Base-by-base conservation (phyloP, 2,329 filamentous ascomycete genomes). In the Claviceps purpurea region DNA sequence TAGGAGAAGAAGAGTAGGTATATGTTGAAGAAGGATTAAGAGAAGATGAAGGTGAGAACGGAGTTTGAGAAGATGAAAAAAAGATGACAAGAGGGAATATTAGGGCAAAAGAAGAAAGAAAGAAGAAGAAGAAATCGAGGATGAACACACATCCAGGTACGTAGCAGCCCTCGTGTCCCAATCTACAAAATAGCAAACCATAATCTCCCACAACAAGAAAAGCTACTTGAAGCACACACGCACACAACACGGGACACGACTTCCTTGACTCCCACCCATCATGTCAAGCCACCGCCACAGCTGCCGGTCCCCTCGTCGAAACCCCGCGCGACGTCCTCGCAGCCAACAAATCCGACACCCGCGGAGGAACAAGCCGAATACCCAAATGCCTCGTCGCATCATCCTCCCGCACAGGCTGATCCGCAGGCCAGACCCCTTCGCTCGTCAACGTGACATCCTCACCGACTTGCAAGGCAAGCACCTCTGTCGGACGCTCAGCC, bases 401-500 rank as follows among this genome's bases (percentile, higher is more conserved):
- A 11, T 43, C 24, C 1, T 11, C 8, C n/a, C 13, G 26, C 14
- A 16, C 26, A 20, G 50, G n/a, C 8, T 24, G 38, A 41, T 50
- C 53, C 7, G 50, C n/a, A n/a, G 55, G 55, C 56, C 64, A 63
- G 13, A 70, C 55, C 1, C 72, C 71, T 14, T 70, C 69, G 37
- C 65, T 66, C 14, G 66, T 70, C 47, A 75, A 60, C 2, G 64
- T 57, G 3, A 74, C 65, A 55, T 73, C 69, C 49, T 74, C 70
- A 16, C 72, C 73, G 24, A 65, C 61, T 0, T 59, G 62, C 5
- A 78, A 60, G 3, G 67, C 65, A 40, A 76, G 54, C 4, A 73
- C 67, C 53, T 72, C 68, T 0, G 73, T 75, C 1, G 50, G 50
- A 8, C 48, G 57, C 20, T 50, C 50, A 11, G 49, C 56, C 54